phyloP scores from a whole-genome alignment of 78 protist genomes.

The Dictyostelium citrinum region DNA sequence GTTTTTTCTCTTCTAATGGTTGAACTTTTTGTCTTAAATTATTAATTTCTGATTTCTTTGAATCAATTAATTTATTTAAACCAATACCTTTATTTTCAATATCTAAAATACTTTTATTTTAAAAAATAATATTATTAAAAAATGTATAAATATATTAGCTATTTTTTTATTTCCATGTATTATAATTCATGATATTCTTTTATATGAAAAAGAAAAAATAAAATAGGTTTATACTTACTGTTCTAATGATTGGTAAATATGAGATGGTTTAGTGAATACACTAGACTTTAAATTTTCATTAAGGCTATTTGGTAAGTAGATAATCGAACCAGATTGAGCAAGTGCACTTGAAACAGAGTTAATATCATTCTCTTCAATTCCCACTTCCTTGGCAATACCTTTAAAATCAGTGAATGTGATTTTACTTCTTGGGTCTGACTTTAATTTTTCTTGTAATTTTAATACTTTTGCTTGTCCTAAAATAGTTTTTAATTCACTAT shows the following conservation, averaged over 20 bases:
- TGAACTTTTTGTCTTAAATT: background rate
- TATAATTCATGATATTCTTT: too few relatives aligned
- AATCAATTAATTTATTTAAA: slow-evolving; percentile 30
- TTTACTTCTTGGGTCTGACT: slow-evolving; percentile 61
- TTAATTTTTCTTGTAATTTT: slow-evolving; percentile 45
- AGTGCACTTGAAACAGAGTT: slow-evolving; percentile 5
- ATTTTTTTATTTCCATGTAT: too few relatives aligned
- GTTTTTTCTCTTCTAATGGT: slow-evolving; percentile 26
- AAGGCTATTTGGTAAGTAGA: slow-evolving; percentile 16
- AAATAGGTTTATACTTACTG: slow-evolving; percentile 53
- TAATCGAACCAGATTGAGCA: slow-evolving; percentile 36
- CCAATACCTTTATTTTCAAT: slow-evolving; percentile 77
- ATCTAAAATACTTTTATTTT: slow-evolving; percentile 40
- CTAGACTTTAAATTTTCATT: background rate
- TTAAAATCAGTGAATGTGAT: slow-evolving; percentile 47
- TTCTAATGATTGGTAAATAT: slow-evolving; percentile 63
- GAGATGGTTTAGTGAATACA: slow-evolving; percentile 48
- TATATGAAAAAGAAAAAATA: too few relatives aligned
- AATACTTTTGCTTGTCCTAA: slow-evolving; percentile 21
- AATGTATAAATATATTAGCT: too few relatives aligned
- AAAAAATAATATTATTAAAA: background rate
- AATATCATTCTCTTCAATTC: slow-evolving; percentile 30
- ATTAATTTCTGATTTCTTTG: slow-evolving; percentile 20
- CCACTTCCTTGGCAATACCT: slow-evolving; percentile 12
- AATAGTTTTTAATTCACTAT: slow-evolving; percentile 7